Evolutionary conservation across 129 eudicot genomes (phyloP).

Genomic region (sunflower (Helianthus annuus)): DNA sequence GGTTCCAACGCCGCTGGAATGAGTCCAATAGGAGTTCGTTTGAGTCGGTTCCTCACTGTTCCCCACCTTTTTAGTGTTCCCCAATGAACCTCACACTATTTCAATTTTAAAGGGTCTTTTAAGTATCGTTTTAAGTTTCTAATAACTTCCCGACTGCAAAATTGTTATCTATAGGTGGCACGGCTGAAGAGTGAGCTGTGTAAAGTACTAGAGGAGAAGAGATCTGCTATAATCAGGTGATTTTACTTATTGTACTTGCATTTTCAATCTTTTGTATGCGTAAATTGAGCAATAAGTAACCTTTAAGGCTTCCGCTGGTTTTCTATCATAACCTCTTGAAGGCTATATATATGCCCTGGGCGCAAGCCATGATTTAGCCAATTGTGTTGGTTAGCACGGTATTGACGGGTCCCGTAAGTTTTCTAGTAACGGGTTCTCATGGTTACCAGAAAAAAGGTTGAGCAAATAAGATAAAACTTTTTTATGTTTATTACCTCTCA

Average conservation of each 20-base stretch:
- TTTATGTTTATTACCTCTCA: neutral
- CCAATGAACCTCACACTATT: too few species aligned
- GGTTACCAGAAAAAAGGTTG: neutral
- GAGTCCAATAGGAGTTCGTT: too few species aligned
- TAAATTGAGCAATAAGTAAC: neutral
- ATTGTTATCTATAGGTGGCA: constrained; percentile 60
- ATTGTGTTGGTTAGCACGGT: neutral
- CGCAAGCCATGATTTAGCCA: neutral
- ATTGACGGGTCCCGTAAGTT: neutral
- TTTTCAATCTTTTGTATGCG: neutral
- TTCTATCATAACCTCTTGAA: neutral
- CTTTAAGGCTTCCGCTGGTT: neutral
- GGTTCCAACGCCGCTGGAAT: too few species aligned
- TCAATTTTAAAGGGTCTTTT: neutral
- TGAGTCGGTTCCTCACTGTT: too few species aligned
- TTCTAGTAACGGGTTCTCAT: neutral
- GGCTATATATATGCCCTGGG: neutral
- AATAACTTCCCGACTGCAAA: neutral
- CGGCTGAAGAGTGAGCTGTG: constrained; percentile 86
- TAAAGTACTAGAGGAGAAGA: constrained; percentile 86
- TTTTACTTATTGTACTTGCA: neutral
- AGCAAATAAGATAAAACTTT: neutral
- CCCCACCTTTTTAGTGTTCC: too few species aligned
- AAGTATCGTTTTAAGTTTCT: constrained; percentile 3
- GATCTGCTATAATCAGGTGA: constrained; percentile 85